These are phyloP conservation scores for Raffaelea arxii DNA, from an alignment of 2,329 filamentous ascomycete genomes.

Conservation along the genomic window DNA sequence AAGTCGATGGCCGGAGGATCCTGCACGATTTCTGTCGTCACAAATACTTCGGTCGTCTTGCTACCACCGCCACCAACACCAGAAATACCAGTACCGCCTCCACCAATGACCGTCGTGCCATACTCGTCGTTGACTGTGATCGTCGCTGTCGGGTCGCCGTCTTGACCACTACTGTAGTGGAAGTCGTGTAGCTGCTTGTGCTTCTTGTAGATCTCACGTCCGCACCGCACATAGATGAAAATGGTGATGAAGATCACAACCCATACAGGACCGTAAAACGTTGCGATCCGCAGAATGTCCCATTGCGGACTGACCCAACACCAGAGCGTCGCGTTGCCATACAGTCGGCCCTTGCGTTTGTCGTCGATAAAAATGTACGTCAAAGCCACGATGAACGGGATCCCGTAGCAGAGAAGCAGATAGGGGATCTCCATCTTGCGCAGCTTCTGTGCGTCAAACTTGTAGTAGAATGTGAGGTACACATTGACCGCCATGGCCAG, in stretches of 20 bases:
- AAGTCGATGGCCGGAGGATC: slow-evolving; percentile 20
- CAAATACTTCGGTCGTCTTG: slow-evolving; percentile 55
- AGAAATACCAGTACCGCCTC: no score
- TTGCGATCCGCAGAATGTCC: slow-evolving; percentile 62
- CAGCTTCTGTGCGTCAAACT: slow-evolving; percentile 56
- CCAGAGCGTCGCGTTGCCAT: slow-evolving; percentile 70
- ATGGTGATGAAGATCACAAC: slow-evolving; percentile 51
- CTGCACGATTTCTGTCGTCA: slow-evolving; percentile 40
- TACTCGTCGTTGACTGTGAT: slow-evolving; percentile 29
- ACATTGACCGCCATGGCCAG: slow-evolving; percentile 79
- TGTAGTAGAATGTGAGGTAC: slow-evolving; percentile 69
- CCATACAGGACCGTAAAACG: slow-evolving; percentile 68
- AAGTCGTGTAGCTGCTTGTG: slow-evolving; percentile 51
- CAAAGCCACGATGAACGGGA: slow-evolving; percentile 61
- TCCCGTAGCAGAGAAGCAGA: slow-evolving; percentile 58
- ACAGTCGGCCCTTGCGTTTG: slow-evolving; percentile 41
- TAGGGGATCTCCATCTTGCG: slow-evolving; percentile 63
- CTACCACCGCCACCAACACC: no score
- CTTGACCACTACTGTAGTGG: slow-evolving; percentile 39
- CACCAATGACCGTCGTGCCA: slow-evolving; percentile 32
- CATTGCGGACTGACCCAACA: slow-evolving; percentile 64
- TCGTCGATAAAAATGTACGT: slow-evolving; percentile 55
- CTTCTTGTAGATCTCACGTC: slow-evolving; percentile 57
- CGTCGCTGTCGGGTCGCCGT: slow-evolving; percentile 27
- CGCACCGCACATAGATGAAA: slow-evolving; percentile 57